Evolutionary conservation across 805 yeast genomes (phyloP), one percentile per base, ranked within the genome.

Genomic region (Candida oleophila): DNA sequence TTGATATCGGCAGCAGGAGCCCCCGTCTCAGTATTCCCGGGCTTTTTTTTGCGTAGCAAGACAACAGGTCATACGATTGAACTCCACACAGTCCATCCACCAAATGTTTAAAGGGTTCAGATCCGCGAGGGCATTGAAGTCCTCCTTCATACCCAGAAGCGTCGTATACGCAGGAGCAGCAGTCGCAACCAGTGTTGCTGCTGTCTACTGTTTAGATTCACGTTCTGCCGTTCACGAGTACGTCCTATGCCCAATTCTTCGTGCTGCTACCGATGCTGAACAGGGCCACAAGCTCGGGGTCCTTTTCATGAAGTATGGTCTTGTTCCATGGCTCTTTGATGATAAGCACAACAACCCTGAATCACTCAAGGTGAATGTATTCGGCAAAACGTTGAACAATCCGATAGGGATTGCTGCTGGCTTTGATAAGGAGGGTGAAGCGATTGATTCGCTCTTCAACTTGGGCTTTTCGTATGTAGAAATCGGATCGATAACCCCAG

Each of bases 401-500:
- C 97, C 98, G 20, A 73, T 92, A 42, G 97, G 97, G 12, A 76
- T 91, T 56, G 97, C 98, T 42, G 98, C 98, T 21, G 98, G 98
- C 11, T 78, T 92, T 53, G 98, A 92, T 66, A 92, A 92, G 68
- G 85, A 91, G 59, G 98, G 89, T 44, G 96, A 89, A 60, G 96
- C 89, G 18, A 81, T 92, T 54, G 97, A 92, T 56, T 70, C 90
- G 0, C 73, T 92, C 49, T 83, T 85, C 55, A 76, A 83, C 52
- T 61, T 78, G 46, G 98, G 98, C 1, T 91, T 91, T 58, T 82
- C 92, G 14, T 89, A 89, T 64, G 94, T 89, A 53, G 98, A 92
- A 66, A 79, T 92, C 49, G 98, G 98, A 1, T 87, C 96, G 2
- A 83, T 92, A 42, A 92, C 98, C 4, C 98, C 98, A 3, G 70